Evolutionary conservation across 1,284 basidiomycete species (phyloP), one percentile per base, ranked within the genome.

Genomic region (Cutaneotrichosporon curvatum): DNA sequence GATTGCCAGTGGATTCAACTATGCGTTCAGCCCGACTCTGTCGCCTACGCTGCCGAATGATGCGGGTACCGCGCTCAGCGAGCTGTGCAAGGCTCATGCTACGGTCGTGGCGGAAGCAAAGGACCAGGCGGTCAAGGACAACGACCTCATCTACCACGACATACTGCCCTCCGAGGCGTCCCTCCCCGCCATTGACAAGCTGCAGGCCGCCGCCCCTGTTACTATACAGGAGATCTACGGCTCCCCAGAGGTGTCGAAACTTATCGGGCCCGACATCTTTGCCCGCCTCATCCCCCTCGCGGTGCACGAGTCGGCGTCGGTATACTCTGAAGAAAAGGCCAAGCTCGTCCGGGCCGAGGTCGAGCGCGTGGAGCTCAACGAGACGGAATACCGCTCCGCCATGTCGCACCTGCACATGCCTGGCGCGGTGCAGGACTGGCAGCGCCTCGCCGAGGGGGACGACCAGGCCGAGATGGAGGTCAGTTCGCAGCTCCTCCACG

Each of bases 241-340:
- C 16, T 79, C 85, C 21, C 81, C 87, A 0, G 92, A 97, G 14
- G 91, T 97, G 15, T 89, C 96, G 70, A 89, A 88, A 71, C 81
- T 92, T 37, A 94, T 98, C 54, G 94, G 95, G 0, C 81, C 82
- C 4, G 94, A 97, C 68, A 78, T 97, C 50, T 97, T 99, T 70
- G 70, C 82, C 51, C 80, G 83, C 34, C 80, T 99, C 2, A 81
- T 99, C 19, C 94, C 95, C 7, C 75, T 98, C 28, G 87, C 87
- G 53, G 91, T 99, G 4, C 92, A 97, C 68, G 91, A 97, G 73
- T 87, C 85, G 56, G 92, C 95, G 6, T 88, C 84, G 48, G 82
- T 98, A 15, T 99, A 98, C 71, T 94, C 89, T 1, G 94, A 99
- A 69, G 95, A 99, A 74, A 97, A 98, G 73, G 95, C 94, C 14